A percentile compares a stretch with the other conserved stretches of the same genome.
Conservation (phyloP, 352 stramenopile genomes). For the Phytophthora aleatoria region DNA sequence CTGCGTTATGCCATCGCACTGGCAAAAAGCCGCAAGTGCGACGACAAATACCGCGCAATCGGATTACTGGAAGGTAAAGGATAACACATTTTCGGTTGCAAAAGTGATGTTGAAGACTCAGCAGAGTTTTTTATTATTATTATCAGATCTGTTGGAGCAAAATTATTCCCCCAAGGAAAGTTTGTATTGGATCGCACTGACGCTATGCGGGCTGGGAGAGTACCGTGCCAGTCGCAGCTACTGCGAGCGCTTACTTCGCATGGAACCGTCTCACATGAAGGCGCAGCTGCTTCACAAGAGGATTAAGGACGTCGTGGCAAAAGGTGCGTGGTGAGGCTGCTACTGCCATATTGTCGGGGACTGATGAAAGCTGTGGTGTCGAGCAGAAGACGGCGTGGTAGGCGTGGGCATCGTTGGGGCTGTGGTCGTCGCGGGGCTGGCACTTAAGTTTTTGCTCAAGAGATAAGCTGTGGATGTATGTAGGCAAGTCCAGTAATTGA, state of each 20-base stretch:
- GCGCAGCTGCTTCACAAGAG: constrained; percentile 76
- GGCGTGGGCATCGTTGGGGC: constrained; percentile 70
- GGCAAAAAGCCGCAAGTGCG: constrained; percentile 79
- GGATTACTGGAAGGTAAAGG: constrained; percentile 67
- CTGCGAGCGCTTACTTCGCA: constrained; percentile 76
- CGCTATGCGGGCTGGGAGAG: constrained; percentile 69
- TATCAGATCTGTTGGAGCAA: constrained; percentile 63
- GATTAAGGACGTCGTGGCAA: constrained; percentile 72
- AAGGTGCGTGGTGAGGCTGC: constrained; percentile 35
- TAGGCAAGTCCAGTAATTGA: constrained; percentile 19
- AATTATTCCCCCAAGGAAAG: constrained; percentile 63
- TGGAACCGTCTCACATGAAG: constrained; percentile 74
- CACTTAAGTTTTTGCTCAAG: constrained; percentile 75
- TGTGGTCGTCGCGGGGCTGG: constrained; percentile 74
- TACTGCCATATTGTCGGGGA: neutral
- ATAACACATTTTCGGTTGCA: neutral
- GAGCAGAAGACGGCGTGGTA: constrained; percentile 62
- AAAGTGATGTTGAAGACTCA: constrained; percentile 9
- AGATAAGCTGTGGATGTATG: constrained; percentile 43
- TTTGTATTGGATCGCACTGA: constrained; percentile 82
- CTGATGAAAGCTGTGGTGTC: constrained; percentile 10
- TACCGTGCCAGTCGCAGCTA: constrained; percentile 69
- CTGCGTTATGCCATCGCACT: constrained; percentile 72
- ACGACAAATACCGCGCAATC: constrained; percentile 79
- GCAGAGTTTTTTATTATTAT: neutral